Percentiles rank a stretch among this genome's conserved stretches.
These are phyloP conservation scores for Linderina pennispora DNA, from an alignment of 192 early-diverging fungal species.

Conservation along the genomic window DNA sequence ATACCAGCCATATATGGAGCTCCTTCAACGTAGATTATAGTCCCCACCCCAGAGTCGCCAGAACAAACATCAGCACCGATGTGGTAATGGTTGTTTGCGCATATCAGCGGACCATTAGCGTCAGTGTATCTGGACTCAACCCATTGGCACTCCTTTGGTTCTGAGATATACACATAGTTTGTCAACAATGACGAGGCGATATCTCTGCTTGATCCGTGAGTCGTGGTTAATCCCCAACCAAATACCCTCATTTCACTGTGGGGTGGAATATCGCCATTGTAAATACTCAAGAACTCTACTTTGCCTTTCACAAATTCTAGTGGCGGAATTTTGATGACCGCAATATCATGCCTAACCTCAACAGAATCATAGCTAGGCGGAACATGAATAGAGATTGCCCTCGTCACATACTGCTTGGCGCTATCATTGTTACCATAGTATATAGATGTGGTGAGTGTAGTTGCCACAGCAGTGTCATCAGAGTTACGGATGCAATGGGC, in stretches of 20 bases:
- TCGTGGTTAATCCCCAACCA: slow-evolving; percentile 34
- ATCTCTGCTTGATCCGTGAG: slow-evolving; percentile 14
- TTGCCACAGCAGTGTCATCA: background rate
- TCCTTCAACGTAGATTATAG: slow-evolving; percentile 11
- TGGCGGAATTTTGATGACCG: slow-evolving; percentile 15
- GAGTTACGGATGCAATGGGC: slow-evolving; percentile 17
- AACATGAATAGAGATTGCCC: slow-evolving; percentile 10
- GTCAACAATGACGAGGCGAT: slow-evolving; percentile 13
- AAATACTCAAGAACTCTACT: slow-evolving; percentile 18
- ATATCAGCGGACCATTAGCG: slow-evolving; percentile 32
- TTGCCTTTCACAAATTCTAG: slow-evolving; percentile 6
- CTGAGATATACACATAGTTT: slow-evolving; percentile 21
- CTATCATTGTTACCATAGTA: slow-evolving; percentile 29
- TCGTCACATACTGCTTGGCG: background rate
- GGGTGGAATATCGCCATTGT: slow-evolving; percentile 15
- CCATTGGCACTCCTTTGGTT: slow-evolving; percentile 33
- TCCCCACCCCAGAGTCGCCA: slow-evolving; percentile 39
- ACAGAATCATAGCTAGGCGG: slow-evolving; percentile 21
- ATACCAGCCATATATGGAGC: slow-evolving; percentile 29
- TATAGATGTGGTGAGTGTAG: slow-evolving; percentile 5
- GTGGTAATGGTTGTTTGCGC: slow-evolving; percentile 30
- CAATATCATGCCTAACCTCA: slow-evolving; percentile 33
- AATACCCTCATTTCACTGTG: slow-evolving; percentile 21
- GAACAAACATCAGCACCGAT: slow-evolving; percentile 41
- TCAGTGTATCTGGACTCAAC: slow-evolving; percentile 19